A percentile compares a stretch with the other conserved stretches of the same genome.
Conservation (phyloP, 805 yeast species). For the Suhomyces emberorum region DNA sequence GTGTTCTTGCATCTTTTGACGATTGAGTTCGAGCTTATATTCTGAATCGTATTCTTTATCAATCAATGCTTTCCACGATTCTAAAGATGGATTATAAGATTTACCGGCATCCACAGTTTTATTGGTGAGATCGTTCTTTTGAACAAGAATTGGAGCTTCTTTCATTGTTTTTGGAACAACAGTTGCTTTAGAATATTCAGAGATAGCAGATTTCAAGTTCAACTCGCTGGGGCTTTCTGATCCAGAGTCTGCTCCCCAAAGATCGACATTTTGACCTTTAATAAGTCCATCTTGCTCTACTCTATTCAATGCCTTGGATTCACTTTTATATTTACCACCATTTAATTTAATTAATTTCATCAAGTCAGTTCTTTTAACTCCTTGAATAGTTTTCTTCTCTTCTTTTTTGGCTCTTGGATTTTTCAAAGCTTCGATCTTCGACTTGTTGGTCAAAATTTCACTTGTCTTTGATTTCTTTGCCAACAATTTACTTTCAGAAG, state of each 20-base stretch:
- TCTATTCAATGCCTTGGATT: slow-evolving; percentile 47
- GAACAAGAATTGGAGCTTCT: slow-evolving; percentile 51
- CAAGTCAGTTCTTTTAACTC: slow-evolving; percentile 62
- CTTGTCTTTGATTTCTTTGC: slow-evolving; percentile 51
- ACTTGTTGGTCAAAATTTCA: slow-evolving; percentile 68
- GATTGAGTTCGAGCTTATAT: slow-evolving; percentile 61
- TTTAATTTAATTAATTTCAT: slow-evolving; percentile 69
- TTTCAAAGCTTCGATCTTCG: slow-evolving; percentile 69
- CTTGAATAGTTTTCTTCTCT: slow-evolving; percentile 46
- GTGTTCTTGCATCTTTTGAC: slow-evolving; percentile 59
- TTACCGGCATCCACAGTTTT: slow-evolving; percentile 76
- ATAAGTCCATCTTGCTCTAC: slow-evolving; percentile 65
- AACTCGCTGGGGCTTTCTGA: slow-evolving; percentile 7
- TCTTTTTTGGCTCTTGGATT: slow-evolving; percentile 8
- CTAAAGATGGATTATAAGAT: slow-evolving; percentile 87
- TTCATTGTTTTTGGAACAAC: slow-evolving; percentile 53
- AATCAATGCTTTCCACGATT: slow-evolving; percentile 76
- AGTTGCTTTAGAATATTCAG: slow-evolving; percentile 41
- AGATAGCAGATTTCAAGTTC: slow-evolving; percentile 13
- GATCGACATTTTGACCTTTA: slow-evolving; percentile 49
- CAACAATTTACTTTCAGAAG: slow-evolving; percentile 28
- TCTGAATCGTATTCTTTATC: slow-evolving; percentile 64
- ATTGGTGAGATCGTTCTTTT: slow-evolving; percentile 37
- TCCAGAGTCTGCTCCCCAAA: slow-evolving; percentile 57
- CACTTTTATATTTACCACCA: slow-evolving; percentile 61